Evolutionary conservation across 75 land plant genomes (phyloP).

Genomic region (Pseudotsuga menziesii): DNA sequence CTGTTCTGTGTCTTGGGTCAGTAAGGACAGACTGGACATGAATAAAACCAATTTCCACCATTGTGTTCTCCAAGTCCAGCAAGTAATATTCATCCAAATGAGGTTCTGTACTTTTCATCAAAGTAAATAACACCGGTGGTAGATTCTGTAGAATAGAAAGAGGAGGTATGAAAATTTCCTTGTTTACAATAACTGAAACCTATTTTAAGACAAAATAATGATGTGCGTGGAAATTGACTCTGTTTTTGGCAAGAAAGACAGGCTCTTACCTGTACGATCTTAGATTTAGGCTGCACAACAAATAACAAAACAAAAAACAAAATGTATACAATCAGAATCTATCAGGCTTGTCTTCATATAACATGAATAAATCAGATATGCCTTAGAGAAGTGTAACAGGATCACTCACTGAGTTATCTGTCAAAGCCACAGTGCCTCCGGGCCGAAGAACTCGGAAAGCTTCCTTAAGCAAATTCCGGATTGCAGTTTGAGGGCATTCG

Average conservation of each 20-base stretch:
- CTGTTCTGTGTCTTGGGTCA: constrained; percentile 81
- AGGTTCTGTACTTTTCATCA: constrained; percentile 90
- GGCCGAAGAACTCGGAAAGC: constrained; percentile 71
- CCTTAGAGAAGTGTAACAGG: background rate
- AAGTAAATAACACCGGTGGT: constrained; percentile 66
- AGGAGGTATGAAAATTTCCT: background rate
- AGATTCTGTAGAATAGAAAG: constrained; percentile 32
- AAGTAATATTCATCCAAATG: constrained; percentile 83
- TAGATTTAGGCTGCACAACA: constrained; percentile 63
- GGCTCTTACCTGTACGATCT: constrained; percentile 67
- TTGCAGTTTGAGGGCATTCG: constrained; percentile 85
- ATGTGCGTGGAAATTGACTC: background rate
- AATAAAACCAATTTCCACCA: constrained; percentile 64
- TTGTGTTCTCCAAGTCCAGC: constrained; percentile 57
- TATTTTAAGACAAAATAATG: background rate
- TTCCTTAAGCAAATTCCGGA: constrained; percentile 51
- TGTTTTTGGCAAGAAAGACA: background rate
- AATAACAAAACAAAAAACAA: constrained; percentile 6
- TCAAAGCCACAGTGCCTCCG: constrained; percentile 81
- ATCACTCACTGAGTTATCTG: constrained; percentile 69
- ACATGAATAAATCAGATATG: background rate
- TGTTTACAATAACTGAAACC: background rate
- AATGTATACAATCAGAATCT: background rate
- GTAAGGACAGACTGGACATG: constrained; percentile 55
- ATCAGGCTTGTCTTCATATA: background rate